Base-by-base conservation (phyloP, 352 stramenopile species). In the Phytophthora meadii region DNA sequence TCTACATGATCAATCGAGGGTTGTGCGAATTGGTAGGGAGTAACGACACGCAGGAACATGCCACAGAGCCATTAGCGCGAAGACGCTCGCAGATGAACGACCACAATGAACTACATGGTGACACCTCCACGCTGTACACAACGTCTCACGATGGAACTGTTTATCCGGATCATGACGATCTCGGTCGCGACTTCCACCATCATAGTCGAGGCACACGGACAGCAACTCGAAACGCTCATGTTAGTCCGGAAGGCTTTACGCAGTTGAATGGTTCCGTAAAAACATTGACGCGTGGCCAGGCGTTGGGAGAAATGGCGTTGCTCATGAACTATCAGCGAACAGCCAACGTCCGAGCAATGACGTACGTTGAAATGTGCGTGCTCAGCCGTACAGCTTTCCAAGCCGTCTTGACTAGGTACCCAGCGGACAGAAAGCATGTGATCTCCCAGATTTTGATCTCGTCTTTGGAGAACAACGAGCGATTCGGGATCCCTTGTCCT, bases 1-100 rank as follows among this genome's bases (percentile, higher is more conserved):
- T 89, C 30, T 90, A 83, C 65, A 85, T 90, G 77, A 87, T 88
- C 45, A 86, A 85, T 50, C 75, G 67, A 47, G 77, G 79, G 5
- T 62, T 72, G 39, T 80, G 75, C 42, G 77, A 89, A 32, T 55
- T 90, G 4, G 36, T 70, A 2, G 54, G 57, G 2, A 74, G 36
- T 27, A 65, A 27, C 0, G 60, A 69, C 28, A 74, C 53, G 6
- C 65, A 68, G 30, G 65, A 74, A 32, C 65, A 74, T 41, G 53
- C 59, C 4, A 65, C 65, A 9, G 60, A 65, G 11, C 60, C 65
- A 7, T 17, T 74, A 32, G 59, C 59, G 54, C 65, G 53, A 41
- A 59, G 60, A 25, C 52, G 60, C 0, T 67, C 52, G 2, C 44
- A 58, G 27, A 14, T 61, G 1, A 63, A 19, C n/a, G 57, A 67